Percentiles rank a stretch among this genome's conserved stretches.
These are phyloP conservation scores for Hamigera avellanea DNA, from an alignment of 495 filamentous ascomycete genomes.

Conservation along the genomic window DNA sequence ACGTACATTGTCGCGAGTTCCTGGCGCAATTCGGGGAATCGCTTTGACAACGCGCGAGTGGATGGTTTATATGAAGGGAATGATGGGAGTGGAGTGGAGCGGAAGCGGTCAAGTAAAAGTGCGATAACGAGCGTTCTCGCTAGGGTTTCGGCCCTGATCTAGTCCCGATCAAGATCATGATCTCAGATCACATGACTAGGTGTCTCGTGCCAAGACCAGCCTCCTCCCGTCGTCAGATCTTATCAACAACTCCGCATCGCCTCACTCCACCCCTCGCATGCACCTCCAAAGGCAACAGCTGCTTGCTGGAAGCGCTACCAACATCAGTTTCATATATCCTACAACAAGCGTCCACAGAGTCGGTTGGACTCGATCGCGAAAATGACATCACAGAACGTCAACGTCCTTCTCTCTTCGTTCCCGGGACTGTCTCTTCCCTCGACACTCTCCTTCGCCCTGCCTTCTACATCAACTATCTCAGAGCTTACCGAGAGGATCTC, in stretches of 20 bases:
- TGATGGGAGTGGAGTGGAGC: slow-evolving; percentile 29
- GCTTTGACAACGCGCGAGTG: slow-evolving; percentile 37
- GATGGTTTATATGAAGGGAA: slow-evolving; percentile 28
- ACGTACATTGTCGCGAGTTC: slow-evolving; percentile 49
- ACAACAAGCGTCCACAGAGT: not conserved
- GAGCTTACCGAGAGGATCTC: slow-evolving; percentile 53
- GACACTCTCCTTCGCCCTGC: slow-evolving; percentile 62
- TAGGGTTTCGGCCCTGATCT: slow-evolving; percentile 31
- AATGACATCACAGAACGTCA: slow-evolving; percentile 45
- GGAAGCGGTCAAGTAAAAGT: slow-evolving; percentile 26
- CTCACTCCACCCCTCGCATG: too few species aligned
- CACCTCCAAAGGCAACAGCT: too few species aligned
- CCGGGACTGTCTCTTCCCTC: slow-evolving; percentile 68
- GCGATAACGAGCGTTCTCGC: slow-evolving; percentile 22
- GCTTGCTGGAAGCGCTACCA: too few species aligned
- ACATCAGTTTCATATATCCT: too few species aligned
- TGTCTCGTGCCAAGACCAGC: not conserved
- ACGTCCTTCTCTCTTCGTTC: slow-evolving; percentile 74
- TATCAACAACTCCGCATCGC: not conserved
- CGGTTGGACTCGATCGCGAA: not conserved
- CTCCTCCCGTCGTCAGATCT: not conserved
- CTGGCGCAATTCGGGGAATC: slow-evolving; percentile 48
- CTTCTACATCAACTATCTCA: slow-evolving; percentile 49
- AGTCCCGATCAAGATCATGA: not conserved
- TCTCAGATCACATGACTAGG: slow-evolving; percentile 3